A percentile compares a stretch with the other conserved stretches of the same genome.
These are phyloP conservation scores for Spiraea crenata DNA, from an alignment of 331 rosid genomes.

Conservation along the genomic window DNA sequence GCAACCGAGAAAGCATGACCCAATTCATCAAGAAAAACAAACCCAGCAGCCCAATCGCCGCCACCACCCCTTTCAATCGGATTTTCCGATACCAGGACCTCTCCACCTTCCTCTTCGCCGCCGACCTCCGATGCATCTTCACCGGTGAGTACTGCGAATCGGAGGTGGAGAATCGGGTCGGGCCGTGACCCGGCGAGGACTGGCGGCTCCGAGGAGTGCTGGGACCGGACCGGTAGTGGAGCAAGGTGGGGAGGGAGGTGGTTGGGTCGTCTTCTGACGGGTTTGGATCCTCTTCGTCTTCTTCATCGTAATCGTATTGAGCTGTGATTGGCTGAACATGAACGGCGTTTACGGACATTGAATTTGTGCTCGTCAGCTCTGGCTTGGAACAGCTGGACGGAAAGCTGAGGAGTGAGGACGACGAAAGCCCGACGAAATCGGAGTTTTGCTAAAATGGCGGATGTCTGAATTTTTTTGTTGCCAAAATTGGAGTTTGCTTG, in stretches of 20 bases:
- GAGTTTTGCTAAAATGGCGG: neutral
- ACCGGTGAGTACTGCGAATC: slow-evolving; percentile 21
- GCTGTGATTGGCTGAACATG: neutral
- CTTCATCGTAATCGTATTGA: neutral
- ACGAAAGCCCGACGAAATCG: neutral
- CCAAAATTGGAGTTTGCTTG: neutral
- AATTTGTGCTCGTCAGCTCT: neutral
- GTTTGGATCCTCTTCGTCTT: neutral
- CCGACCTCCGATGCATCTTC: slow-evolving; percentile 22
- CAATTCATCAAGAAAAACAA: slow-evolving; percentile 56
- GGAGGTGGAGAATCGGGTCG: slow-evolving; percentile 53
- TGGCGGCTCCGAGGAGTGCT: slow-evolving; percentile 51
- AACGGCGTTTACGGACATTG: neutral
- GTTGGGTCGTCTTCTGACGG: slow-evolving; percentile 18
- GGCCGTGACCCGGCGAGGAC: slow-evolving; percentile 49
- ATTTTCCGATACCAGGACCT: slow-evolving; percentile 56
- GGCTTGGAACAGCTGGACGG: neutral
- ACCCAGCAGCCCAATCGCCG: slow-evolving; percentile 48
- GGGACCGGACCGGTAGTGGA: slow-evolving; percentile 41
- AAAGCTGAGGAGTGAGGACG: neutral
- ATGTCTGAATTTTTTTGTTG: neutral
- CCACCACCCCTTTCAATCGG: slow-evolving; percentile 51
- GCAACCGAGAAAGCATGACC: slow-evolving; percentile 67
- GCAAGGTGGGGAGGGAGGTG: slow-evolving; percentile 27
- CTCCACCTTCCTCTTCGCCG: slow-evolving; percentile 35